phyloP scores from a whole-genome alignment of 306 rosid genomes.

The Alnus glutinosa region DNA sequence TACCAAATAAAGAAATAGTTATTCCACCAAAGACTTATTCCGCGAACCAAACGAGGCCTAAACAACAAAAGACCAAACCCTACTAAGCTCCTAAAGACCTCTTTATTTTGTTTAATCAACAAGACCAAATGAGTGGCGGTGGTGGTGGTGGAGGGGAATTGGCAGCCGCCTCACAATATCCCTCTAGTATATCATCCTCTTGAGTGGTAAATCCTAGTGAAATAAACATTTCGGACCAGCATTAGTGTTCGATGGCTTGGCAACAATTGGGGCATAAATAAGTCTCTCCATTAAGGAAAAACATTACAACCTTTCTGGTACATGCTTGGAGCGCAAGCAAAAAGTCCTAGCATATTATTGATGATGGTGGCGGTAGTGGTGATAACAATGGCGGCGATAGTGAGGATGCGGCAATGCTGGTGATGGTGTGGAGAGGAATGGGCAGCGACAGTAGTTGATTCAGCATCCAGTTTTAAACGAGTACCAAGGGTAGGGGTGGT shows the following conservation, averaged over 20 bases:
- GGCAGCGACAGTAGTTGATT: background rate
- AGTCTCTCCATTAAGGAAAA: constrained; percentile 59
- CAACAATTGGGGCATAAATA: constrained; percentile 59
- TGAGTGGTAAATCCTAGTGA: constrained; percentile 57
- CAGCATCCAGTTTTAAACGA: constrained; percentile 49
- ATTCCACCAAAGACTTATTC: no score
- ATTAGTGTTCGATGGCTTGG: constrained; percentile 52
- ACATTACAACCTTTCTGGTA: constrained; percentile 51
- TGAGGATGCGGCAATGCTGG: no score
- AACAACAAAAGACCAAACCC: background rate
- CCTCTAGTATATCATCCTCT: constrained; percentile 55
- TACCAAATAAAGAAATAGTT: no score
- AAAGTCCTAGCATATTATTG: constrained; percentile 62
- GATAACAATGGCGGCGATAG: background rate
- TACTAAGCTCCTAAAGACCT: background rate
- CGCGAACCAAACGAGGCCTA: no score
- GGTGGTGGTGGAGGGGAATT: constrained; percentile 13
- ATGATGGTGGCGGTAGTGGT: no score
- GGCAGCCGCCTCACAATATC: constrained; percentile 47
- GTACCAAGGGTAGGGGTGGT: constrained; percentile 19
- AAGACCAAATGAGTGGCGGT: background rate
- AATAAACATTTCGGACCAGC: constrained; percentile 63
- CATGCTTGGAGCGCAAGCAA: constrained; percentile 57
- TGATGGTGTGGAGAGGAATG: no score
- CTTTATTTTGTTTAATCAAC: background rate